A percentile compares a stretch with the other conserved stretches of the same genome.
These are phyloP conservation scores for Mimosa bimucronata DNA, from an alignment of 306 rosid genomes.

Conservation along the genomic window DNA sequence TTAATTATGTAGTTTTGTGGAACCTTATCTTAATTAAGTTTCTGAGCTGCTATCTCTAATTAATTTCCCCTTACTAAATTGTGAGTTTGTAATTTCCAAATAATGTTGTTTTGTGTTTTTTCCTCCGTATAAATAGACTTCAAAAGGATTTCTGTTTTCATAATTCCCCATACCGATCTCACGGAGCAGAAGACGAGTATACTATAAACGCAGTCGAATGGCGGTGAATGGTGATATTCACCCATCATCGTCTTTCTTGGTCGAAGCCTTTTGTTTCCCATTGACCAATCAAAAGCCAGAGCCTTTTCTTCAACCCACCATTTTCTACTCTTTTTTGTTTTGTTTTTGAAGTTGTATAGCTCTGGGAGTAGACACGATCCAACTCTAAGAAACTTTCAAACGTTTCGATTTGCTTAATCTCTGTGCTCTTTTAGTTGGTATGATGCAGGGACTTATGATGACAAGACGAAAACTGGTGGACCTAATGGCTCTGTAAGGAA, in stretches of 20 bases:
- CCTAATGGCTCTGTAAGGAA: conserved; percentile 85
- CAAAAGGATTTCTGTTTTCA: too few relatives aligned
- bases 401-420: conserved; percentile 7
- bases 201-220: not conserved
- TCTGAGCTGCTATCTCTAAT: too few relatives aligned
- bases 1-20: too few relatives aligned
- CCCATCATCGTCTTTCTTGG: not conserved
- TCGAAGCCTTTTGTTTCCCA: not conserved
- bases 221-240: too few relatives aligned
- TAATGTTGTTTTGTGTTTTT: too few relatives aligned
- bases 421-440: conserved; percentile 66
- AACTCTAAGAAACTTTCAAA: not conserved
- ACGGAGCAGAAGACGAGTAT: not conserved
- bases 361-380: too few relatives aligned
- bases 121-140: too few relatives aligned
- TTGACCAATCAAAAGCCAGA: not conserved
- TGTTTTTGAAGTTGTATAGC: not conserved
- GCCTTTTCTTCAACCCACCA: not conserved
- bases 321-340: not conserved
- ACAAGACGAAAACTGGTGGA: conserved; percentile 70
- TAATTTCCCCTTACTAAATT: too few relatives aligned
- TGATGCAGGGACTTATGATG: conserved; percentile 92
- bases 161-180: not conserved
- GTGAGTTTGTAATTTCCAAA: too few relatives aligned
- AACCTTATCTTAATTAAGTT: too few relatives aligned